Base-by-base conservation (phyloP, 129 eudicot genomes). In the Gnaphalium uliginosum region DNA sequence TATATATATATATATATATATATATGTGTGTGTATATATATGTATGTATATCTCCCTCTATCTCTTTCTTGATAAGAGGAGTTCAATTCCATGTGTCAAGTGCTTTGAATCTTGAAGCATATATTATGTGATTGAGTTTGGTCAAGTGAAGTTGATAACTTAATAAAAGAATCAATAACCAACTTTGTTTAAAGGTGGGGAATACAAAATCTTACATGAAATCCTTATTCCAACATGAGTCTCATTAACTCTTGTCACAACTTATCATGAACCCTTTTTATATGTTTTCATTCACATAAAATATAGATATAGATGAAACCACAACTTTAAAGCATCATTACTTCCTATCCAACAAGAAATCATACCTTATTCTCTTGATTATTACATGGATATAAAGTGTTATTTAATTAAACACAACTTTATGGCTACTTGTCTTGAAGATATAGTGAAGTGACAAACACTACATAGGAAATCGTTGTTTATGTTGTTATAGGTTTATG, bases 141-240 rank as follows among this genome's bases (percentile, higher is more conserved):
- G 85, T 82, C 81, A 50, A 78, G 74, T 78, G 57, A 80, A 81
- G 76, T 68, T 67, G 79, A 57, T 64, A 66, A 76, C 50, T n/a
- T n/a, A n/a, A 81, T 53, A 76, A 57, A 83, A 43, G 62, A 48
- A 81, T 46, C 32, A 66, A 65, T 50, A 78, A 72, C 11, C 71
- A 71, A 61, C 71, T 59, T 57, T 71, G 58, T 41, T 66, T 39
- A 53, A 76, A 81, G 41, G 75, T 71, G 79, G 74, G 76, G 70
- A 74, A 81, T 57, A 83, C 76, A 77, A 56, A 81, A 48, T 76
- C 77, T 33, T 56, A 53, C 71, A 26, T 76, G 64, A 76, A 71
- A 81, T 76, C 48, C 71, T 59, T 70, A 63, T 24, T 65, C 66
- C 13, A 65, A 71, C 83, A 73, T 66, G 79, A 66, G 83, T 80